Evolutionary conservation across 345 rosid genomes (phyloP).

Genomic region (Populus euphratica): DNA sequence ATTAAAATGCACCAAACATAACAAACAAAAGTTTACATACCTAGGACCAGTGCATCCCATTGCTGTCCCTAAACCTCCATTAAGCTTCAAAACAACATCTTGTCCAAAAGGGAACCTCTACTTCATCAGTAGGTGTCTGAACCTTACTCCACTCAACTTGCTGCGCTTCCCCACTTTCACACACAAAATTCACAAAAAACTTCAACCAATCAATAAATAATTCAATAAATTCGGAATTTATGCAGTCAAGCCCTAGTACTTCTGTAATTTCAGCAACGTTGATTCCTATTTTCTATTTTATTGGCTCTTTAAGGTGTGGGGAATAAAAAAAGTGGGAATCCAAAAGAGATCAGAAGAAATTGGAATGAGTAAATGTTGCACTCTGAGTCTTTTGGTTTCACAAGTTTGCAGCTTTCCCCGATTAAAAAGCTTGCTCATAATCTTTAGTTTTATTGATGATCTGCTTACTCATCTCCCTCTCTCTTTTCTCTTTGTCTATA

Average conservation of each 20-base stretch:
- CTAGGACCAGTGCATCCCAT: conserved; percentile 99
- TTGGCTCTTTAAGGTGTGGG: neutral
- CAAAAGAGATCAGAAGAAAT: neutral
- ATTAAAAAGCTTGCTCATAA: neutral
- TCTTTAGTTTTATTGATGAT: neutral
- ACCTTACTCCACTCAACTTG: conserved; percentile 61
- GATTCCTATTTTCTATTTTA: too few species aligned
- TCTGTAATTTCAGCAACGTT: too few species aligned
- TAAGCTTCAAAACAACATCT: conserved; percentile 90
- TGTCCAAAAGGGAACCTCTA: conserved; percentile 73
- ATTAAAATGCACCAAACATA: neutral
- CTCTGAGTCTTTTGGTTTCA: neutral
- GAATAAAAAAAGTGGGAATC: neutral
- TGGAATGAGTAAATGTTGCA: neutral
- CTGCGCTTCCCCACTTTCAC: conserved; percentile 51
- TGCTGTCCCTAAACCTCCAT: conserved; percentile 95
- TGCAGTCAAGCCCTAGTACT: too few species aligned
- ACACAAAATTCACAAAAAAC: neutral
- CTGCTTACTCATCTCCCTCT: neutral
- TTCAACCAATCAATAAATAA: conserved; percentile 6
- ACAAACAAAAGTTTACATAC: conserved; percentile 43
- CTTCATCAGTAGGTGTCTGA: conserved; percentile 53
- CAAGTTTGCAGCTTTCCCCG: neutral
- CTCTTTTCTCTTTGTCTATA: neutral
- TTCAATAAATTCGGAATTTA: neutral